phyloP scores from a whole-genome alignment of 2,329 filamentous ascomycete species.

The Graphium sp. region DNA sequence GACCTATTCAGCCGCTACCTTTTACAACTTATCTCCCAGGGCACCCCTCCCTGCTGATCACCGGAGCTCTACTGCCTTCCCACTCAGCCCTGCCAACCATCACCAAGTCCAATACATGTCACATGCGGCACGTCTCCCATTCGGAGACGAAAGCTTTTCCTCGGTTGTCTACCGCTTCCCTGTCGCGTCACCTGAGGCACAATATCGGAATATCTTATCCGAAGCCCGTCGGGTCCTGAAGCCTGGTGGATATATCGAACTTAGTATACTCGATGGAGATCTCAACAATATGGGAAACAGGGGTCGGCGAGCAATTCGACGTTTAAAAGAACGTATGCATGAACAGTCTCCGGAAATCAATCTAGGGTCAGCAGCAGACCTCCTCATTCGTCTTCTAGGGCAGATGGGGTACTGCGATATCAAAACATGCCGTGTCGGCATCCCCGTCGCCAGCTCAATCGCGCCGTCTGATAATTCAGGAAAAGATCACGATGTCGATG shows the following conservation, averaged over 20 bases:
- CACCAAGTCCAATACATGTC: slow-evolving; percentile 55
- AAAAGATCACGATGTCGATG: background rate
- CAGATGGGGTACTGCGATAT: slow-evolving; percentile 54
- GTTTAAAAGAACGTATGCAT: slow-evolving; percentile 55
- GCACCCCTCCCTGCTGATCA: slow-evolving; percentile 29
- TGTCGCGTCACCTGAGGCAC: slow-evolving; percentile 45
- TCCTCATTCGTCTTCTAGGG: slow-evolving; percentile 49
- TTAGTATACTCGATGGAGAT: slow-evolving; percentile 63
- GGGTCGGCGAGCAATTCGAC: slow-evolving; percentile 50
- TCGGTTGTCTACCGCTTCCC: slow-evolving; percentile 67
- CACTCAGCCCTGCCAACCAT: slow-evolving; percentile 49
- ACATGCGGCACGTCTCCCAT: slow-evolving; percentile 52
- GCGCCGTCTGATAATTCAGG: slow-evolving; percentile 8
- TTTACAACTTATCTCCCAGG: slow-evolving; percentile 58
- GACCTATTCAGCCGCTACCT: slow-evolving; percentile 56
- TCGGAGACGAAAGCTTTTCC: slow-evolving; percentile 59
- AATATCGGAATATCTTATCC: slow-evolving; percentile 54
- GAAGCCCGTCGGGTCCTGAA: slow-evolving; percentile 66
- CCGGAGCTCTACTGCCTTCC: slow-evolving; percentile 25
- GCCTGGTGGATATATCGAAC: slow-evolving; percentile 63
- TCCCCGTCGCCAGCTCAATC: slow-evolving; percentile 48
- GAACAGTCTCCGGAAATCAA: slow-evolving; percentile 40
- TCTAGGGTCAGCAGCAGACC: slow-evolving; percentile 41
- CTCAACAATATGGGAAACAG: slow-evolving; percentile 68
- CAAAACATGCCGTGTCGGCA: slow-evolving; percentile 61